These are phyloP conservation scores for Gymnopus androsaceus DNA, from an alignment of 1,284 basidiomycete genomes.

Conservation along the genomic window DNA sequence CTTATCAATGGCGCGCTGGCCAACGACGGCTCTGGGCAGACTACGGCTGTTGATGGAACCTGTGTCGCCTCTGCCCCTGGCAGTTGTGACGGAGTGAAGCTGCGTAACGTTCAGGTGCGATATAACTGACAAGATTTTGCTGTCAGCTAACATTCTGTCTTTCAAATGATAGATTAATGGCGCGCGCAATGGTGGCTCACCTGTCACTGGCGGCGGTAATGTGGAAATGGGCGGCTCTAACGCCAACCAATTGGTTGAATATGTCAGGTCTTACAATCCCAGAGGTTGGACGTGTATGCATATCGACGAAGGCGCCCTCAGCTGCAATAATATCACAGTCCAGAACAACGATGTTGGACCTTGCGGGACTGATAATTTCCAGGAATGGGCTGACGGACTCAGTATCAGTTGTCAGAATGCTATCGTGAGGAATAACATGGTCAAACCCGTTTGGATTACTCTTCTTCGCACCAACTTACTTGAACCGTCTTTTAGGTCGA, in stretches of 20 bases:
- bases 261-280: constrained; percentile 69
- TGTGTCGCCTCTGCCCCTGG: constrained; percentile 42
- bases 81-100: constrained; percentile 53
- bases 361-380: constrained; percentile 63
- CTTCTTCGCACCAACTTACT: too few relatives aligned
- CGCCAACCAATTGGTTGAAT: constrained; percentile 67
- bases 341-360: constrained; percentile 84
- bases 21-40: constrained; percentile 58
- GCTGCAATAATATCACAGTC: constrained; percentile 65
- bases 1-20: constrained; percentile 52
- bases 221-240: constrained; percentile 80
- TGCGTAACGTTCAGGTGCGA: constrained; percentile 72
- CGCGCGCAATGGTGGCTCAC: constrained; percentile 51
- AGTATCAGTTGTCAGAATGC: constrained; percentile 73
- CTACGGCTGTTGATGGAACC: constrained; percentile 70
- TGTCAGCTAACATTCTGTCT: background rate
- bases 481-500: too few relatives aligned
- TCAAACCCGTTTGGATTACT: too few relatives aligned
- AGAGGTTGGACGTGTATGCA: constrained; percentile 78
- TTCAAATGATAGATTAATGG: constrained; percentile 60
- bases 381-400: constrained; percentile 86
- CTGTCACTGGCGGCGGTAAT: constrained; percentile 66
- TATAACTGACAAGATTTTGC: constrained; percentile 11
- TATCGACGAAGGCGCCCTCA: constrained; percentile 62
- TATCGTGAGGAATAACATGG: constrained; percentile 69